Evolutionary conservation across 371 early-diverging fungal genomes (phyloP).

Genomic region (Batkoa obscura): DNA sequence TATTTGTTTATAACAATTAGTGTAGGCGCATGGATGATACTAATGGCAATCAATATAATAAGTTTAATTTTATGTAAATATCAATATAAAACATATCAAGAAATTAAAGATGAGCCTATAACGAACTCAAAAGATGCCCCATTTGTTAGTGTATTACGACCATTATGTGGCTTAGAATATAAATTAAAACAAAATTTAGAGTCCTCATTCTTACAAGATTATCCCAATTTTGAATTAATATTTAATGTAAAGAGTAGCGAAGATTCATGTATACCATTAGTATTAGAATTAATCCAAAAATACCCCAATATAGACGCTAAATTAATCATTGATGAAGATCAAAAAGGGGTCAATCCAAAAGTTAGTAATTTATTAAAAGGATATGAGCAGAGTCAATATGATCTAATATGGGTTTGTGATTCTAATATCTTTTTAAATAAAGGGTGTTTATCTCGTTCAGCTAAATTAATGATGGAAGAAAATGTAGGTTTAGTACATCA

Average conservation of each 20-base stretch:
- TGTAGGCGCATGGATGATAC: no score
- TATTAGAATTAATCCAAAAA: slow-evolving; percentile 33
- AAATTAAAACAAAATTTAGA: slow-evolving; percentile 57
- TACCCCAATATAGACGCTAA: slow-evolving; percentile 50
- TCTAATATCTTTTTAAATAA: slow-evolving; percentile 64
- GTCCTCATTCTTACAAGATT: slow-evolving; percentile 63
- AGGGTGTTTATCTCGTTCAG: slow-evolving; percentile 56
- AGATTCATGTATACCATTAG: slow-evolving; percentile 63
- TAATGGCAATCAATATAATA: no score
- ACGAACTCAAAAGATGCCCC: background rate
- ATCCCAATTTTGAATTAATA: slow-evolving; percentile 63
- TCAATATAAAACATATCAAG: no score
- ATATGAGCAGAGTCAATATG: slow-evolving; percentile 56
- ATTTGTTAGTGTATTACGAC: slow-evolving; percentile 42
- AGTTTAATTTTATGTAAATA: no score
- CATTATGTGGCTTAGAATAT: slow-evolving; percentile 75
- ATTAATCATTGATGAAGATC: slow-evolving; percentile 47
- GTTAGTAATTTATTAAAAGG: slow-evolving; percentile 80
- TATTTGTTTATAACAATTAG: no score
- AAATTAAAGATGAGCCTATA: no score
- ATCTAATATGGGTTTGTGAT: slow-evolving; percentile 86
- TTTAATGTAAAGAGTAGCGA: slow-evolving; percentile 56
- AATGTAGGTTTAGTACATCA: slow-evolving; percentile 87
- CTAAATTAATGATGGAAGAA: slow-evolving; percentile 32
- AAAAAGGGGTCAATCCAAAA: slow-evolving; percentile 77